These are phyloP conservation scores for Schwanniomyces polymorphus DNA, from an alignment of 805 yeast genomes.

Conservation along the genomic window DNA sequence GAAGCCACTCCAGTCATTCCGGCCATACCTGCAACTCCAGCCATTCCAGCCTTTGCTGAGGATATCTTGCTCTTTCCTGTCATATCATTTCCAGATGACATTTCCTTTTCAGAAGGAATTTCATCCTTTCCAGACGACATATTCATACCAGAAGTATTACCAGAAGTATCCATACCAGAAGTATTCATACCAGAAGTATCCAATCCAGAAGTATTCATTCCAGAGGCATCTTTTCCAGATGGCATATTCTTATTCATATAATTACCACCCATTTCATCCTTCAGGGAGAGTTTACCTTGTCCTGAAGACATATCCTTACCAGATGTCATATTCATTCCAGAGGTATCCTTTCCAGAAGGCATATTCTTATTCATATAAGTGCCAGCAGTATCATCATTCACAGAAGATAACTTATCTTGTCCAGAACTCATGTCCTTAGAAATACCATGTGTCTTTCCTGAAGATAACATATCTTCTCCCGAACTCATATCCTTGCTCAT, in stretches of 20 bases:
- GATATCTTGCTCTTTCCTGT: too few relatives aligned
- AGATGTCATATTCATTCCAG: neutral
- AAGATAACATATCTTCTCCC: neutral
- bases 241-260: neutral
- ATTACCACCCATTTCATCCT: neutral
- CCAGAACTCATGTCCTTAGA: too few relatives aligned
- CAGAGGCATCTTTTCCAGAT: neutral
- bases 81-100: too few relatives aligned
- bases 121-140: too few relatives aligned
- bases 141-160: too few relatives aligned
- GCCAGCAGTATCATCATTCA: too few relatives aligned
- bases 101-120: too few relatives aligned
- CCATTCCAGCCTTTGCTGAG: too few relatives aligned
- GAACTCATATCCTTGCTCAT: neutral
- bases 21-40: too few relatives aligned
- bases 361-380: too few relatives aligned
- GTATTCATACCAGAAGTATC: slow-evolving; percentile 7
- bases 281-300: neutral
- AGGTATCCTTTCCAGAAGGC: neutral
- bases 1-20: too few relatives aligned
- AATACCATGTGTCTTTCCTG: too few relatives aligned
- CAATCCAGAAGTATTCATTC: neutral
- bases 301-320: neutral
- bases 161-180: neutral
- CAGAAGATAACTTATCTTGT: neutral